Evolutionary conservation across 352 stramenopile genomes (phyloP).

Genomic region (Phytophthora fragariaefolia): DNA sequence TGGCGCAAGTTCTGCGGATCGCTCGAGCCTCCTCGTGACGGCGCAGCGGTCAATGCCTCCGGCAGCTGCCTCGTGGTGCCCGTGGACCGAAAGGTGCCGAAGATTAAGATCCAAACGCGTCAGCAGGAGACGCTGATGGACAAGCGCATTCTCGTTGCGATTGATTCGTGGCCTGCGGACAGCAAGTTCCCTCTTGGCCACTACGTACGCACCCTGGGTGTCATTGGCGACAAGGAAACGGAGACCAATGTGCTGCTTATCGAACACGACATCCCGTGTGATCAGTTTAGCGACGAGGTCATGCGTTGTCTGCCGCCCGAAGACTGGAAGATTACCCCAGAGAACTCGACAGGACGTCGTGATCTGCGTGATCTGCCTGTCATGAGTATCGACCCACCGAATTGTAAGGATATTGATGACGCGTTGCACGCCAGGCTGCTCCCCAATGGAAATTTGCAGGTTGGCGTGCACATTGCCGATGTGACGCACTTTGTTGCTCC

Average conservation of each 20-base stretch:
- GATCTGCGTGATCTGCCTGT: conserved; percentile 95
- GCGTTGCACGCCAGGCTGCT: conserved; percentile 95
- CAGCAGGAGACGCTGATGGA: conserved; percentile 92
- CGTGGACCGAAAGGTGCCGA: conserved; percentile 91
- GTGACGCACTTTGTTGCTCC: conserved; percentile 98
- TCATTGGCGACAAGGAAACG: conserved; percentile 96
- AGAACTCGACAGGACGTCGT: conserved; percentile 90
- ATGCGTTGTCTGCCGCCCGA: conserved; percentile 93
- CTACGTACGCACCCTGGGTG: conserved; percentile 96
- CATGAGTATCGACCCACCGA: conserved; percentile 91
- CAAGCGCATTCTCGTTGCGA: conserved; percentile 94
- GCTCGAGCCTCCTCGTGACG: conserved; percentile 80
- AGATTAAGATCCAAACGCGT: conserved; percentile 94
- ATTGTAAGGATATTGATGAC: conserved; percentile 98
- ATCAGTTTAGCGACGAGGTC: conserved; percentile 86
- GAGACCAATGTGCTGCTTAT: conserved; percentile 96
- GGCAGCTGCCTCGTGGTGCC: conserved; percentile 84
- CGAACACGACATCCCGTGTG: conserved; percentile 96
- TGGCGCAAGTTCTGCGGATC: conserved; percentile 96
- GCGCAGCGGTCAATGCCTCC: conserved; percentile 44
- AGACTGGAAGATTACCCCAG: conserved; percentile 95
- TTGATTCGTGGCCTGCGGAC: conserved; percentile 94
- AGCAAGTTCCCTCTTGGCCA: conserved; percentile 94
- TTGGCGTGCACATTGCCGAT: conserved; percentile 99
- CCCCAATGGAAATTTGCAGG: conserved; percentile 92